Conservation (phyloP, 202 grass and related monocot species). For the Schoenoplectus triqueter region DNA sequence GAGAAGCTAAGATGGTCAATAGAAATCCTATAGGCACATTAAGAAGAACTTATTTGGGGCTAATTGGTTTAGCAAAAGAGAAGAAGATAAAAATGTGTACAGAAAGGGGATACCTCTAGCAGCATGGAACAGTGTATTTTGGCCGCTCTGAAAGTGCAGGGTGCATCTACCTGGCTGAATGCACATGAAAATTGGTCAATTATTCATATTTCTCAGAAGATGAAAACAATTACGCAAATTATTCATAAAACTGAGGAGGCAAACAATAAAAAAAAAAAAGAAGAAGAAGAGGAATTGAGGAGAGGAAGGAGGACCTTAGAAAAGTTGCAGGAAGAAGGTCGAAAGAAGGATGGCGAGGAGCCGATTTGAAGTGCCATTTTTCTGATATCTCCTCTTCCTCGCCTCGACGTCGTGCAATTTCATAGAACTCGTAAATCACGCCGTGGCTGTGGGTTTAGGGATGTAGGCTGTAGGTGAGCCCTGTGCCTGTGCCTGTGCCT, state of each 20-base stretch:
- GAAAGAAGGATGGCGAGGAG: slow-evolving; percentile 19
- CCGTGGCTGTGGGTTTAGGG: not conserved
- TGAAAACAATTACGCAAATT: not conserved
- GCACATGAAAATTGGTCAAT: not conserved
- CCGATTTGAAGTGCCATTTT: slow-evolving; percentile 31
- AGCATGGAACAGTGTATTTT: not conserved
- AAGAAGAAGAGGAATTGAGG: not conserved
- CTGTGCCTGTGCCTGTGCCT: too few species aligned
- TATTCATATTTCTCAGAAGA: not conserved
- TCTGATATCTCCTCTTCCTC: not conserved
- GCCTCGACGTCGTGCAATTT: not conserved
- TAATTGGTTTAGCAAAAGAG: not conserved
- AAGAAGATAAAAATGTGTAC: not conserved
- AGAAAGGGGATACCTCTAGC: slow-evolving; percentile 21
- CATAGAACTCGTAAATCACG: not conserved
- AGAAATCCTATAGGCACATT: not conserved
- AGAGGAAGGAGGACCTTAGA: slow-evolving; percentile 11
- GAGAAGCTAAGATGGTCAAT: not conserved
- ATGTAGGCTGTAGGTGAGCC: too few species aligned
- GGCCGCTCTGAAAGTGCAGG: not conserved
- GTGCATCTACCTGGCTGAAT: not conserved
- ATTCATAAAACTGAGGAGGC: not conserved
- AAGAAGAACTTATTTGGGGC: not conserved
- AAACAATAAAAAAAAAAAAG: not conserved
- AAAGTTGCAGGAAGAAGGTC: slow-evolving; percentile 19